These are phyloP conservation scores for Verbena officinalis DNA, from an alignment of 257 asterid species.

Conservation along the genomic window DNA sequence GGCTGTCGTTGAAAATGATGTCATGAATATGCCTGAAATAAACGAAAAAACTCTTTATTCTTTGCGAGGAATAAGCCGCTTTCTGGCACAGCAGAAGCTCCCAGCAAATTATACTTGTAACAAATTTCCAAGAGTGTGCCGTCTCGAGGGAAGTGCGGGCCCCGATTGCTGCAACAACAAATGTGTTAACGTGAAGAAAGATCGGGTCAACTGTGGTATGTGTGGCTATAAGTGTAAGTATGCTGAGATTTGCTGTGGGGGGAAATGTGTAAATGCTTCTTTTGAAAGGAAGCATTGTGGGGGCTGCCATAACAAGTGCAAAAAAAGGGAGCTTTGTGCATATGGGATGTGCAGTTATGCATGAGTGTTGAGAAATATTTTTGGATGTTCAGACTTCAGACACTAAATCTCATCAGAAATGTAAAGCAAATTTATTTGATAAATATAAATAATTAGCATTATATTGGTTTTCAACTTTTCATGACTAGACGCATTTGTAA, in stretches of 20 bases:
- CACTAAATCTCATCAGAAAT: background rate
- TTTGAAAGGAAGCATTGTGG: slow-evolving; percentile 41
- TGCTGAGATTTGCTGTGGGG: slow-evolving; percentile 35
- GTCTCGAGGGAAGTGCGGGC: slow-evolving; percentile 30
- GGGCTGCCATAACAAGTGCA: slow-evolving; percentile 36
- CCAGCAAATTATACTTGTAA: slow-evolving; percentile 34
- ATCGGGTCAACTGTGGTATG: slow-evolving; percentile 33
- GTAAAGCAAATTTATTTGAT: background rate
- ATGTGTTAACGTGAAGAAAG: slow-evolving; percentile 39
- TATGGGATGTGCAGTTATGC: slow-evolving; percentile 30
- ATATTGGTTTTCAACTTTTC: too few relatives aligned
- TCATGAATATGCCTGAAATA: background rate
- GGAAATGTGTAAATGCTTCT: slow-evolving; percentile 32
- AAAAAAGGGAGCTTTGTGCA: slow-evolving; percentile 30
- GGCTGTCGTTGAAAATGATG: background rate
- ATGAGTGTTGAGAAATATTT: background rate
- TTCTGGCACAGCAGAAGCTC: slow-evolving; percentile 22
- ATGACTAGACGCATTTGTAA: too few relatives aligned
- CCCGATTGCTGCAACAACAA: slow-evolving; percentile 46
- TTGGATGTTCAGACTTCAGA: background rate
- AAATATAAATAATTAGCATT: too few relatives aligned
- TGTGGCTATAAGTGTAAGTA: slow-evolving; percentile 39
- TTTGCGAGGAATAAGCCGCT: slow-evolving; percentile 15
- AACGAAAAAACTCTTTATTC: background rate
- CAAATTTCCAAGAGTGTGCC: slow-evolving; percentile 38